Base-by-base conservation (phyloP, 371 early-diverging fungal species). In the Umbelopsis sp. region DNA sequence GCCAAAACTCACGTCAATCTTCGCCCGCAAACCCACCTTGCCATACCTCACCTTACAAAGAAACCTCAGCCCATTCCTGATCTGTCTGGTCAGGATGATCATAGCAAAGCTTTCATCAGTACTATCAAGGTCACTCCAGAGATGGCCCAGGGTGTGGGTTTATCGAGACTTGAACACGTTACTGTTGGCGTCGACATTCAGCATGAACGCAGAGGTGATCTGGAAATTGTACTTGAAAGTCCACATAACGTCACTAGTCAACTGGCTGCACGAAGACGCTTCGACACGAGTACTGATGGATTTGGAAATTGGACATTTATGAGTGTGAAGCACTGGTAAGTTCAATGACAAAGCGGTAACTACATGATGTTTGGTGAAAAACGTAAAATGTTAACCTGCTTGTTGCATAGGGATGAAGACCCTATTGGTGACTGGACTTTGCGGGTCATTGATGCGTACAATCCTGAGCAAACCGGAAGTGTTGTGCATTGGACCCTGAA, bases 241-340 rank as follows among this genome's bases (percentile, higher is more conserved):
- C 98, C 98, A 0, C 67, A 78, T 44, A 85, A 86, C 38, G 74
- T 92, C 16, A 74, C 84, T n/a, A 91, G 93, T 45, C 80, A 89
- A 65, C 74, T 97, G 65, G 94, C 88, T 0, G 74, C 88, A 0
- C 76, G 86, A 35, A 73, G 99, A 9, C 81, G 74, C 10, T 74
- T 71, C 65, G 99, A 99, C 74, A 69, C 70, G 10, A 87, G 86
- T 74, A 71, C 64, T 4, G 78, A 74, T 2, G 99, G 99, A 2
- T 89, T 96, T 53, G 32, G 62, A 18, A 82, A 92, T 71, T 98
- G 98, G 98, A 96, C 95, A 10, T 93, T 97, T 70, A 96, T 96
- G 95, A 90, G 88, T 20, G 96, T 98, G 44, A 94, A 92, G 78
- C 97, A 97, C 72, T 99, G 99, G 99, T 93, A 80, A 68, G 50